Percentiles rank a stretch among this genome's conserved stretches.
Conservation (phyloP, 768 basidiomycete species). For the Termitomyces sp. region DNA sequence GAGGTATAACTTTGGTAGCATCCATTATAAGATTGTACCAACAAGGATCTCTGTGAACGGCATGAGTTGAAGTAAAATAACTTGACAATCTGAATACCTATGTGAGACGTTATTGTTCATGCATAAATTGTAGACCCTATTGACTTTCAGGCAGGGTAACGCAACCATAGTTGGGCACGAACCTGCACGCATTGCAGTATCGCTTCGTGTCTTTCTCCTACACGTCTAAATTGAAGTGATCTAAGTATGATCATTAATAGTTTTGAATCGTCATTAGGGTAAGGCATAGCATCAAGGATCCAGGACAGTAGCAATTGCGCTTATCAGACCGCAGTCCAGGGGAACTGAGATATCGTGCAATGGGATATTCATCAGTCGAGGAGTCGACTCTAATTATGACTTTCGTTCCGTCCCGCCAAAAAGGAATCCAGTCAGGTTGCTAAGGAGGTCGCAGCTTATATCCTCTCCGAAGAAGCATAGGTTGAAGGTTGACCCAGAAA, state of each 20-base stretch:
- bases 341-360: background rate
- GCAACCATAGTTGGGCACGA: background rate
- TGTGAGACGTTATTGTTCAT: background rate
- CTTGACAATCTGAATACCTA: background rate
- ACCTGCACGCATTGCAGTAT: no score
- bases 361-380: background rate
- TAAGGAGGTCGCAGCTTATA: slow-evolving; percentile 4
- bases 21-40: slow-evolving; percentile 6
- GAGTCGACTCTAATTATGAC: background rate
- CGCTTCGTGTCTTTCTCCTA: no score
- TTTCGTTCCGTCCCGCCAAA: background rate
- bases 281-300: background rate
- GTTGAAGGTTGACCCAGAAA: background rate
- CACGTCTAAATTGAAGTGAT: no score
- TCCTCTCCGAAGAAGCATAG: slow-evolving; percentile 1
- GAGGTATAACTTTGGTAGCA: background rate
- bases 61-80: background rate
- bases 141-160: background rate
- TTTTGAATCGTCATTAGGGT: no score
- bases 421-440: slow-evolving; percentile 3
- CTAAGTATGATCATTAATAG: no score
- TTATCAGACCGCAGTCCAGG: background rate
- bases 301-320: background rate
- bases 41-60: background rate
- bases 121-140: slow-evolving; percentile 4